A percentile compares a stretch with the other conserved stretches of the same genome.
Conservation (phyloP, 1,139 yeast genomes). For the Yamadazyma taylorii region DNA sequence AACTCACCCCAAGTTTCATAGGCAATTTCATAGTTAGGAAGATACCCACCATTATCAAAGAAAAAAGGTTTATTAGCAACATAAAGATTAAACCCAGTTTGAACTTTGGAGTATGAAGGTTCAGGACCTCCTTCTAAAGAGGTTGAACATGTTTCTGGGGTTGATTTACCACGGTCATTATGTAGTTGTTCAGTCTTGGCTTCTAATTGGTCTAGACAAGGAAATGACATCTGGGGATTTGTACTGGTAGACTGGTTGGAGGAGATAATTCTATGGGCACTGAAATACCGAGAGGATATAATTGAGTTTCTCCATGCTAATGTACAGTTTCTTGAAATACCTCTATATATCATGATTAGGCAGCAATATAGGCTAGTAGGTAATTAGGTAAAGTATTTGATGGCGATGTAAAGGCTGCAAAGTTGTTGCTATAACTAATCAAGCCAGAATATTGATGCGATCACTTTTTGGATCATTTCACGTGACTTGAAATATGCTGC, state of each 20-base stretch:
- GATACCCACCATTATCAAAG: slow-evolving; percentile 78
- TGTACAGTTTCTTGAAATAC: too few species aligned
- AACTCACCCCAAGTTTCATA: slow-evolving; percentile 90
- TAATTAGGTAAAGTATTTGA: too few species aligned
- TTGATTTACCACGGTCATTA: slow-evolving; percentile 18
- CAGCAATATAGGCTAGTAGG: too few species aligned
- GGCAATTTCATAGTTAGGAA: slow-evolving; percentile 77
- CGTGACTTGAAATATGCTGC: slow-evolving; percentile 3
- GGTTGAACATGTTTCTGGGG: too few species aligned
- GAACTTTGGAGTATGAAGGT: slow-evolving; percentile 74
- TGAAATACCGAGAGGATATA: too few species aligned
- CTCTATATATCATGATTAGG: too few species aligned
- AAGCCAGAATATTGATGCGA: too few species aligned
- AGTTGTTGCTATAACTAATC: too few species aligned
- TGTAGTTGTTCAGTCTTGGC: slow-evolving; percentile 51
- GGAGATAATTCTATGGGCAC: background rate
- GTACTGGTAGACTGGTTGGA: slow-evolving; percentile 21
- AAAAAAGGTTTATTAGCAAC: slow-evolving; percentile 58
- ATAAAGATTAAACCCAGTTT: slow-evolving; percentile 65
- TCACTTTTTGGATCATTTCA: slow-evolving; percentile 4
- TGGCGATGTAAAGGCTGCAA: too few species aligned
- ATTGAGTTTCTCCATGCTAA: too few species aligned
- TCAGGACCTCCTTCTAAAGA: slow-evolving; percentile 77
- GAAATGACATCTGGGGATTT: slow-evolving; percentile 73
- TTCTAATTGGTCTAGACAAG: slow-evolving; percentile 81